Percentiles rank a stretch among this genome's conserved stretches.
Evolutionary conservation across 2,329 filamentous ascomycete species (phyloP).

Genomic region (Graphilbum fragrans): DNA sequence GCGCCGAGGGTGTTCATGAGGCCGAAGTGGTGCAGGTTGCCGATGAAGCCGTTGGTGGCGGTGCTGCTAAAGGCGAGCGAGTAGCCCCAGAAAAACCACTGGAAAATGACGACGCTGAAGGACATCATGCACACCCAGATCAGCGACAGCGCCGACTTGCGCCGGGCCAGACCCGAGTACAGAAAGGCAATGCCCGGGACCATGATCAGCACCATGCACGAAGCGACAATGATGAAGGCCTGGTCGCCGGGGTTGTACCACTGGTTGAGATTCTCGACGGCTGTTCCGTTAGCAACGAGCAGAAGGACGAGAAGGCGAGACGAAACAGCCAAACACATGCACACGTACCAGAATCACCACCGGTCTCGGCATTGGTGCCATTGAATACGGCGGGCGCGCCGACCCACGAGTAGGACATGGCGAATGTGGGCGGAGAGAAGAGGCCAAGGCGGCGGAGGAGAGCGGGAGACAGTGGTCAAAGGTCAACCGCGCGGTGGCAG

Average conservation of each 20-base stretch:
- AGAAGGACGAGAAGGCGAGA: not conserved
- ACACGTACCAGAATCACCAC: conserved; percentile 67
- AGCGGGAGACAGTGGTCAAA: too few relatives aligned
- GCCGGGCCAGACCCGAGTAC: conserved; percentile 91
- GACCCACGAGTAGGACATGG: conserved; percentile 48
- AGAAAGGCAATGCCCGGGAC: conserved; percentile 92
- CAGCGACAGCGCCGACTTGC: conserved; percentile 93
- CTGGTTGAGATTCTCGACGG: conserved; percentile 81
- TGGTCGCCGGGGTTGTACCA: conserved; percentile 89
- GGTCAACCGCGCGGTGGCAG: too few relatives aligned
- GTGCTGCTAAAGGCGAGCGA: conserved; percentile 80
- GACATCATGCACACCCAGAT: conserved; percentile 97
- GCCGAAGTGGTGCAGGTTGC: conserved; percentile 79
- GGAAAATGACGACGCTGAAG: conserved; percentile 81
- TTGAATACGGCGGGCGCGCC: conserved; percentile 50
- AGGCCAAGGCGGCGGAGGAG: too few relatives aligned
- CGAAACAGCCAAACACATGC: not conserved
- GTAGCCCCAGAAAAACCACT: conserved; percentile 99
- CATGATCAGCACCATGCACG: conserved; percentile 95
- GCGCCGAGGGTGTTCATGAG: conserved; percentile 70
- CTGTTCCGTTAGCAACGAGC: conserved; percentile 30
- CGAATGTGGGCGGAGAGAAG: conserved; percentile 2
- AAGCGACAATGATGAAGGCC: conserved; percentile 80
- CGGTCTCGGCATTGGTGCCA: conserved; percentile 49
- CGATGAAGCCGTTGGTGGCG: conserved; percentile 82